Percentiles rank a stretch among this genome's conserved stretches.
Conservation (phyloP, 495 filamentous ascomycete genomes). For the Penicillium argentinense region DNA sequence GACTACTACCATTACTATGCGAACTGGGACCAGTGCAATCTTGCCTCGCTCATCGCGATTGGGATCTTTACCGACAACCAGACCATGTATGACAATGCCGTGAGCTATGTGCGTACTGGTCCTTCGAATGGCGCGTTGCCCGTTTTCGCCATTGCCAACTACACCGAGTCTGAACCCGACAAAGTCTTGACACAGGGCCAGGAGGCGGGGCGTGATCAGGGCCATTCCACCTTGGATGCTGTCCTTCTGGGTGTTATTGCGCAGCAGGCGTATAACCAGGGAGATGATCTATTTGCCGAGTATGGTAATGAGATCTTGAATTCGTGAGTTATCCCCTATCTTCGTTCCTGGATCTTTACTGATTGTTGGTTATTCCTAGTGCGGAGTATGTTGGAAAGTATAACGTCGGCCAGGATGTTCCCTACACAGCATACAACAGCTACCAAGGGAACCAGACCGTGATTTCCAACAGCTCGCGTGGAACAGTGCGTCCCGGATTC, state of each 20-base stretch:
- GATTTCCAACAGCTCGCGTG: constrained; percentile 28
- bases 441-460: constrained; percentile 32
- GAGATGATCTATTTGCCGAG: constrained; percentile 36
- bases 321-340: too few relatives aligned
- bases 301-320: constrained; percentile 34
- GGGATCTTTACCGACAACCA: constrained; percentile 21
- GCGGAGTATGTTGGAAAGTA: constrained; percentile 45
- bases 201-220: constrained; percentile 46
- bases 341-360: too few relatives aligned
- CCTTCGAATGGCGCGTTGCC: constrained; percentile 32
- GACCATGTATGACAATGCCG: constrained; percentile 33
- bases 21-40: constrained; percentile 49
- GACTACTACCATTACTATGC: constrained; percentile 41
- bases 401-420: constrained; percentile 43
- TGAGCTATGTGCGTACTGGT: constrained; percentile 39
- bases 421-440: constrained; percentile 39
- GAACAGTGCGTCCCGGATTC: constrained; percentile 34
- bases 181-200: constrained; percentile 38
- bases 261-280: constrained; percentile 44
- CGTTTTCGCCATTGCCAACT: constrained; percentile 14
- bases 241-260: constrained; percentile 38
- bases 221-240: constrained; percentile 41
- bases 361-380: too few relatives aligned
- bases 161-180: neutral
- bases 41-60: constrained; percentile 38